phyloP scores from a whole-genome alignment of 352 stramenopile species.

The Thalassiosira livingstoniorum region DNA sequence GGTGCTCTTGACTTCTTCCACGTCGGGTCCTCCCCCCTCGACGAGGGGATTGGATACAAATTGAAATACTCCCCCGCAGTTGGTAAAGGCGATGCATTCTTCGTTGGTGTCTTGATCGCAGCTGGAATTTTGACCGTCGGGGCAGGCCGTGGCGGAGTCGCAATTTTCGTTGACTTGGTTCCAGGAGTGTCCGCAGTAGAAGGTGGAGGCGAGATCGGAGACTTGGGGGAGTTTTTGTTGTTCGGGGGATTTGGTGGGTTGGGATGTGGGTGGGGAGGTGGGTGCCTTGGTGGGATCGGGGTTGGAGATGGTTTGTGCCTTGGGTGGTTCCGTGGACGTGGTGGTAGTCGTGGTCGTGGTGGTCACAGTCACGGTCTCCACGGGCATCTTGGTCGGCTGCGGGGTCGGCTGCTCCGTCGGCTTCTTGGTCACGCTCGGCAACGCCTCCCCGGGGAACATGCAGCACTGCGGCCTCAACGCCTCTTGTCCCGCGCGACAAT shows the following conservation, averaged over 20 bases:
- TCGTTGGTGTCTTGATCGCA: conserved; percentile 37
- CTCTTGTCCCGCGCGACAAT: conserved; percentile 42
- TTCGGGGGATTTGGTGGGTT: conserved; percentile 47
- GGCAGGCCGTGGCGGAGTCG: conserved; percentile 49
- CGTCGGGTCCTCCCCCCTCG: conserved; percentile 61
- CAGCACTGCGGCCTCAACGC: conserved; percentile 54
- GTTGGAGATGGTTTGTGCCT: background rate
- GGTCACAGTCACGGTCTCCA: background rate
- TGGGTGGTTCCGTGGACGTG: background rate
- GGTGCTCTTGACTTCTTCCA: conserved; percentile 52
- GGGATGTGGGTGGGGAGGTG: background rate
- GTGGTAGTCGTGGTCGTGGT: background rate
- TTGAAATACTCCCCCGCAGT: conserved; percentile 63
- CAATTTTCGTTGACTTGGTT: conserved; percentile 52
- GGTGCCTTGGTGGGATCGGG: background rate
- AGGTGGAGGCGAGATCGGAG: conserved; percentile 55
- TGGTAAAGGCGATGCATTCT: conserved; percentile 68
- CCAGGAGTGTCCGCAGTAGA: conserved; percentile 62
- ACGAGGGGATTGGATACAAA: conserved; percentile 63
- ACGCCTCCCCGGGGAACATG: conserved; percentile 2
- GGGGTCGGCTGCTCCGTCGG: background rate
- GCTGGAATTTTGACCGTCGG: conserved; percentile 36
- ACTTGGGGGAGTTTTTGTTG: conserved; percentile 59
- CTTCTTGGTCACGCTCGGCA: background rate
- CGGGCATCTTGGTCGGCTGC: background rate